A percentile compares a stretch with the other conserved stretches of the same genome.
Evolutionary conservation across 2,329 filamentous ascomycete genomes (phyloP).

Genomic region (Trichoderma sp.): DNA sequence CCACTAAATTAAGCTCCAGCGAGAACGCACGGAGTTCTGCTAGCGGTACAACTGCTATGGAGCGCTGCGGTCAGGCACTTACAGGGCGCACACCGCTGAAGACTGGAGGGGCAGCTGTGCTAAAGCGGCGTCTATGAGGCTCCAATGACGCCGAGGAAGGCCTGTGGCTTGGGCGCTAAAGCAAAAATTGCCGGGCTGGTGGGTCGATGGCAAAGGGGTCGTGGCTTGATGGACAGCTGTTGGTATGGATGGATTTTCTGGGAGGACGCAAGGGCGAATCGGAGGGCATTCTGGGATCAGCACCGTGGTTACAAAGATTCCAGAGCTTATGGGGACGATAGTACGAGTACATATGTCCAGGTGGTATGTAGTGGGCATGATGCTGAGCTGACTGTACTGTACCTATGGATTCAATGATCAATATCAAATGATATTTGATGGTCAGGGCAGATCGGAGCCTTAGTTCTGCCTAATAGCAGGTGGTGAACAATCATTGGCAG

Average conservation of each 20-base stretch:
- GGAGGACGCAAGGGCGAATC: background rate
- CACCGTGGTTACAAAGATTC: background rate
- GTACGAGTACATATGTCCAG: background rate
- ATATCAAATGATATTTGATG: background rate
- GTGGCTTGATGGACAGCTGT: conserved; percentile 16
- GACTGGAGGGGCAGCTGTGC: conserved; percentile 9
- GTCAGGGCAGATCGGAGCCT: background rate
- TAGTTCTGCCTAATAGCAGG: background rate
- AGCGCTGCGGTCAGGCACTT: background rate
- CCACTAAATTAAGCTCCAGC: background rate
- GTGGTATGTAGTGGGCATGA: background rate
- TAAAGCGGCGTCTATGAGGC: background rate
- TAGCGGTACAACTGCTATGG: background rate
- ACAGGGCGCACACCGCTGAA: conserved; percentile 21
- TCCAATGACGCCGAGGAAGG: conserved; percentile 11
- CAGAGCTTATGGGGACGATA: background rate
- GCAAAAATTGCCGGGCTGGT: conserved; percentile 8
- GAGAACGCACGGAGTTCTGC: background rate
- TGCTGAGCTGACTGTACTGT: background rate
- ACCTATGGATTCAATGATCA: background rate
- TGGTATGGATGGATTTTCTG: background rate
- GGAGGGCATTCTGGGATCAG: background rate
- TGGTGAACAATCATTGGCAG: background rate
- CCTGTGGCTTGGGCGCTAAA: conserved; percentile 15
- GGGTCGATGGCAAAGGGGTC: conserved; percentile 14